Conservation (phyloP, 257 asterid genomes). For the Eustoma russellianum region DNA sequence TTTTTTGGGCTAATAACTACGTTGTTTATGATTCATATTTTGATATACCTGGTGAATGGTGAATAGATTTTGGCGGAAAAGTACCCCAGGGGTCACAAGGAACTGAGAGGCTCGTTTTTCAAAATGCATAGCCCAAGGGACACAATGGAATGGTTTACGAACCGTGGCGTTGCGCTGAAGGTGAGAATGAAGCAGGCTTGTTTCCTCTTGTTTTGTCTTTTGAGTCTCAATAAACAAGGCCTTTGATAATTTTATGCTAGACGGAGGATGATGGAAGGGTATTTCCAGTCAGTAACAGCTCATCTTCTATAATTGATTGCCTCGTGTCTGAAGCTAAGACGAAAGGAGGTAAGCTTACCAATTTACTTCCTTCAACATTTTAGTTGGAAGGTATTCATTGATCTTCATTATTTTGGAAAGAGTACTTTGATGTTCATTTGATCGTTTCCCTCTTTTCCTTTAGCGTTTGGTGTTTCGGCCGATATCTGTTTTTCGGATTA, state of each 20-base stretch:
- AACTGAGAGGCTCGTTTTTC: constrained; percentile 89
- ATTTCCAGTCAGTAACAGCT: constrained; percentile 74
- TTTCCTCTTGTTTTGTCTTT: constrained; percentile 6
- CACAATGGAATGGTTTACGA: constrained; percentile 87
- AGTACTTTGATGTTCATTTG: neutral
- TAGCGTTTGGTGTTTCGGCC: neutral
- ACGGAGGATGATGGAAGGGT: constrained; percentile 90
- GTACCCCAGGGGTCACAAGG: constrained; percentile 91
- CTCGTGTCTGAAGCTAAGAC: constrained; percentile 77
- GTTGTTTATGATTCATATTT: too few species aligned
- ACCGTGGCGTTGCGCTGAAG: constrained; percentile 76
- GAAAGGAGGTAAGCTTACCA: constrained; percentile 52
- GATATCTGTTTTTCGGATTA: too few species aligned
- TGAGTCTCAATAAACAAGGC: constrained; percentile 2
- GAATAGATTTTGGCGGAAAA: constrained; percentile 66
- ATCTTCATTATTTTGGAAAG: neutral
- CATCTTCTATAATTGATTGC: constrained; percentile 77
- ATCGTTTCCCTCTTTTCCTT: neutral
- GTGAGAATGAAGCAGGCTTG: constrained; percentile 21
- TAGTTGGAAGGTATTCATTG: too few species aligned
- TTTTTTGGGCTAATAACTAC: too few species aligned
- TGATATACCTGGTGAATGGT: constrained; percentile 3
- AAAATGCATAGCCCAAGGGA: constrained; percentile 68
- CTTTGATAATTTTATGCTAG: constrained; percentile 33
- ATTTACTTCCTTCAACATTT: neutral